Base-by-base conservation (phyloP, 1,284 basidiomycete genomes). In the Nidula niveotomentosa region DNA sequence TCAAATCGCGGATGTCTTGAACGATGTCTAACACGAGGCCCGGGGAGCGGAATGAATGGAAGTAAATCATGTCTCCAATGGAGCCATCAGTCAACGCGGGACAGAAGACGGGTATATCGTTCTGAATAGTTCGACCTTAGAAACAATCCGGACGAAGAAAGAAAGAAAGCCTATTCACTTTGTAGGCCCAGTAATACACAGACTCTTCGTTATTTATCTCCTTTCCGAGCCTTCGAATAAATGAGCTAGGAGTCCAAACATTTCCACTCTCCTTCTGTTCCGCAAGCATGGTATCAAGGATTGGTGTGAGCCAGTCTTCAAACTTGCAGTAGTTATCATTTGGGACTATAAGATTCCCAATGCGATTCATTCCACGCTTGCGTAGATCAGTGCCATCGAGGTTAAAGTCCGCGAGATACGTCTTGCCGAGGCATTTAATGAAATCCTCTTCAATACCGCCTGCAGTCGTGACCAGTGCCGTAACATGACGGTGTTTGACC, bases 241-340 rank as follows among this genome's bases (percentile, higher is more conserved):
- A 93, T 15, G 85, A 83, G 68, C 94, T 96, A n/a, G 97, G 97
- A 1, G 91, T 88, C 97, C 97, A 99, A 36, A 90, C 79, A 60
- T 81, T 71, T n/a, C 88, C 90, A 34, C 72, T 78, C 54, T 76
- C 71, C 59, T 84, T 81, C 74, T 99, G 97, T 69, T 99, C 97
- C 15, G 76, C 83, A 34, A 98, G 82, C 94, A 99, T 94, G 45
- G 78, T 71, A 68, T 99, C 92, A 44, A 99, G 82, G 56, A 98
- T 94, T 1, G 97, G 97, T 50, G 88, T 90, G 9, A 99, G 84
- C 97, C 97, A 99, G 70, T 99, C 96, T 73, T 99, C 97, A 63
- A 99, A 99, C 66, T 93, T 91, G 85, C 97, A 98, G 73, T 99
- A 99, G 69, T 99, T 99, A 65, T 98, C 95, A 69, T 99, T 99